Evolutionary conservation across 2,329 filamentous ascomycete species (phyloP).

Genomic region (Bisporella sp.): DNA sequence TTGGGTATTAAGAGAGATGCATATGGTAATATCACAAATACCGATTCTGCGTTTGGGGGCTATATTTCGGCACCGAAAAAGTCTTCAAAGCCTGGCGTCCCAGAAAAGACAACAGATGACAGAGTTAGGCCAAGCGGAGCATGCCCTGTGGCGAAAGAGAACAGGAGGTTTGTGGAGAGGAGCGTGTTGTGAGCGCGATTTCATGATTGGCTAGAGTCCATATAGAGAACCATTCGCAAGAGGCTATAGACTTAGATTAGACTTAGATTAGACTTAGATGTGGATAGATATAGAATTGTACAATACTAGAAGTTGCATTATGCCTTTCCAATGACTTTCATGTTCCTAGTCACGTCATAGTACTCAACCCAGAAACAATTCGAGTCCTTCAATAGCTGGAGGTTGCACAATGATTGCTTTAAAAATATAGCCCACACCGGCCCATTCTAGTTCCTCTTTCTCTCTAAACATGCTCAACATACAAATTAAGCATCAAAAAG

Average conservation of each 20-base stretch:
- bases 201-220: neutral
- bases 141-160: slow-evolving; percentile 30
- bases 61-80: slow-evolving; percentile 52
- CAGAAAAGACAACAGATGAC: slow-evolving; percentile 25
- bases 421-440: too few relatives aligned
- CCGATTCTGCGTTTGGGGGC: slow-evolving; percentile 49
- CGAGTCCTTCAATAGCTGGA: too few relatives aligned
- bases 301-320: too few relatives aligned
- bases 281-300: too few relatives aligned
- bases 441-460: too few relatives aligned
- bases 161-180: slow-evolving; percentile 19
- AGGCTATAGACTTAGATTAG: slow-evolving; percentile 6
- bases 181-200: slow-evolving; percentile 12
- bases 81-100: slow-evolving; percentile 29
- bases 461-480: too few relatives aligned
- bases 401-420: too few relatives aligned
- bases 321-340: too few relatives aligned
- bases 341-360: too few relatives aligned
- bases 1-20: slow-evolving; percentile 50
- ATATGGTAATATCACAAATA: slow-evolving; percentile 44
- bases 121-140: slow-evolving; percentile 30
- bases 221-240: neutral
- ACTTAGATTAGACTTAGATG: slow-evolving; percentile 1
- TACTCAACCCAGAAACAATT: too few relatives aligned
- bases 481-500: too few relatives aligned